These are phyloP conservation scores for Lentinula lateritia DNA, from an alignment of 768 basidiomycete genomes.

Conservation along the genomic window DNA sequence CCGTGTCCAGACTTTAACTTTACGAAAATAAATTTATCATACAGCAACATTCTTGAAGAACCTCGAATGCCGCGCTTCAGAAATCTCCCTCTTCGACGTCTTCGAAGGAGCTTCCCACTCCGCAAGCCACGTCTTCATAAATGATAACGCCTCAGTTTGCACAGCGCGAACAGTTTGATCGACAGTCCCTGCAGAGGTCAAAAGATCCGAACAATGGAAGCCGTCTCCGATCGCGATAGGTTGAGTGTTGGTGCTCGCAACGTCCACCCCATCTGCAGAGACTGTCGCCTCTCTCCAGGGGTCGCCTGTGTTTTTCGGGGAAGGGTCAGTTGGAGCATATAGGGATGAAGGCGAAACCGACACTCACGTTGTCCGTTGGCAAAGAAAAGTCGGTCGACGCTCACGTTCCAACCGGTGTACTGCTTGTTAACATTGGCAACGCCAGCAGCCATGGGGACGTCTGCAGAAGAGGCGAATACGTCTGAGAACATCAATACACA, in stretches of 20 bases:
- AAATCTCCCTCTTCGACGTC: background rate
- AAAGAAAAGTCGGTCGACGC: conserved; percentile 56
- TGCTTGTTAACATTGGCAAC: conserved; percentile 35
- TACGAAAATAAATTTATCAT: background rate
- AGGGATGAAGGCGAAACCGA: background rate
- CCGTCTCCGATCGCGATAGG: conserved; percentile 56
- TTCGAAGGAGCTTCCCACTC: conserved; percentile 22
- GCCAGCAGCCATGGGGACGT: conserved; percentile 37
- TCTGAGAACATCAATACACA: conserved; percentile 64
- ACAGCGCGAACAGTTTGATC: conserved; percentile 51
- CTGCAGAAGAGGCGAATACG: conserved; percentile 32
- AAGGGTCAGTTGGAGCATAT: background rate
- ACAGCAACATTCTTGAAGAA: background rate
- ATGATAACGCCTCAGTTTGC: conserved; percentile 44
- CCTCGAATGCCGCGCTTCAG: background rate
- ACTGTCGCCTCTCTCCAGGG: conserved; percentile 70
- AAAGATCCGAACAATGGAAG: conserved; percentile 65
- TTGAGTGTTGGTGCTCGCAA: conserved; percentile 44
- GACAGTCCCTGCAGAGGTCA: conserved; percentile 28
- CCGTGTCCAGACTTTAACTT: no score
- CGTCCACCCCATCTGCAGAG: conserved; percentile 45
- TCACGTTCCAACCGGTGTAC: conserved; percentile 62
- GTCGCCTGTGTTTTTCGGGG: conserved; percentile 40
- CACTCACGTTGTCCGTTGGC: conserved; percentile 62
- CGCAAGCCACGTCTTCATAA: conserved; percentile 57